Evolutionary conservation across 176 grass and related monocot species (phyloP).

Genomic region (Aechmea fasciata): DNA sequence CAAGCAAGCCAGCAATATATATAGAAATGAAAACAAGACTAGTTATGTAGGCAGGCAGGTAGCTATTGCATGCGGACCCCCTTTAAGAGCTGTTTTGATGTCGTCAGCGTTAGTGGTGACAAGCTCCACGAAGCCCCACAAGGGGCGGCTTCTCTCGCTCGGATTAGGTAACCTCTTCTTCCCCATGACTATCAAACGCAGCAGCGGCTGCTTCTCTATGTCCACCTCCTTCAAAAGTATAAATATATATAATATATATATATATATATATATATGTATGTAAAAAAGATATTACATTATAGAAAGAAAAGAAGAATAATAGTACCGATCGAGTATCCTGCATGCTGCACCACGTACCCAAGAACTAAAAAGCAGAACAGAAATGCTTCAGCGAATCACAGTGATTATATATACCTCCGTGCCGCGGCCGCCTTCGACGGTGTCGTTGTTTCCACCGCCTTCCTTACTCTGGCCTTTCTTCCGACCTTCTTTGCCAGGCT

Average conservation of each 20-base stretch:
- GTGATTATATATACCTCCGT: slow-evolving; percentile 35
- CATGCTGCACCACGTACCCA: too few species aligned
- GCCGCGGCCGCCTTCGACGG: slow-evolving; percentile 47
- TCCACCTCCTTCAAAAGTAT: slow-evolving; percentile 48
- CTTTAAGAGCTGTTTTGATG: slow-evolving; percentile 51
- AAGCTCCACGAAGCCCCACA: slow-evolving; percentile 73
- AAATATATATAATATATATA: too few species aligned
- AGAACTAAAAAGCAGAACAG: too few species aligned
- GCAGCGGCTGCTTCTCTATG: slow-evolving; percentile 42
- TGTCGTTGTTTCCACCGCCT: background rate
- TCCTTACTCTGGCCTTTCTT: slow-evolving; percentile 10
- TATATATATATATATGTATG: too few species aligned
- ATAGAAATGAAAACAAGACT: background rate
- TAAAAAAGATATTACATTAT: too few species aligned
- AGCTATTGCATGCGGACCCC: slow-evolving; percentile 12
- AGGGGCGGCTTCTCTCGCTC: slow-evolving; percentile 42
- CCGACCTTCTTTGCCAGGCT: slow-evolving; percentile 58
- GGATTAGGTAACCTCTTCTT: slow-evolving; percentile 75
- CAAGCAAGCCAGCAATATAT: background rate
- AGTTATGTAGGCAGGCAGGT: background rate
- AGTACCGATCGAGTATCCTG: too few species aligned
- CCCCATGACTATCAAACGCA: slow-evolving; percentile 64
- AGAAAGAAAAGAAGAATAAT: too few species aligned
- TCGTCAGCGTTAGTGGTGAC: slow-evolving; percentile 51
- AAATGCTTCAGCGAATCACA: too few species aligned